Evolutionary conservation across 169 alveolate genomes (phyloP).

Genomic region (Plasmodium ovale): DNA sequence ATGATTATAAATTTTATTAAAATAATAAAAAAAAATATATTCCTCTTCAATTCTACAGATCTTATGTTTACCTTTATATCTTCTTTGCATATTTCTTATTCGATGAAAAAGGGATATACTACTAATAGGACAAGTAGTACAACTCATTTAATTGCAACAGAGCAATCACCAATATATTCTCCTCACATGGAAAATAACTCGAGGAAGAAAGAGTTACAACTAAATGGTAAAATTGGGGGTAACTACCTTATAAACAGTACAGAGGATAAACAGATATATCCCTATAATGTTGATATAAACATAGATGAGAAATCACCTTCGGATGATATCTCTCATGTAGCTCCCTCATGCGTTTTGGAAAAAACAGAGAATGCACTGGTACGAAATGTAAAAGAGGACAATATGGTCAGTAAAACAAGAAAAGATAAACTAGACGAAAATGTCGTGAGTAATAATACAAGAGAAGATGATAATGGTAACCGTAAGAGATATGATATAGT

Average conservation of each 20-base stretch:
- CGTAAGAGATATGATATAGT: neutral
- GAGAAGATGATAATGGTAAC: neutral
- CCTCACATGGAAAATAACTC: neutral
- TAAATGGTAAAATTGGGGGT: neutral
- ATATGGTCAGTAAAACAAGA: neutral
- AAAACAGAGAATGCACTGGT: neutral
- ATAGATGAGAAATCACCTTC: neutral
- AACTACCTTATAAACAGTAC: neutral
- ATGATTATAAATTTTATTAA: constrained; percentile 57
- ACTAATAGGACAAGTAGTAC: neutral
- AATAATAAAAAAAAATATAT: constrained; percentile 35
- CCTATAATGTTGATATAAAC: neutral
- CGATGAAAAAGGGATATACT: neutral
- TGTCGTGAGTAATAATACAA: neutral
- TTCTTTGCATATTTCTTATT: constrained; percentile 15
- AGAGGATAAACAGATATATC: neutral
- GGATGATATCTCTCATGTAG: neutral
- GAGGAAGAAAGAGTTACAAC: neutral
- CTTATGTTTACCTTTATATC: constrained; percentile 61
- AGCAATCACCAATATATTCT: neutral
- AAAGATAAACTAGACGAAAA: neutral
- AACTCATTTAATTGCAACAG: neutral
- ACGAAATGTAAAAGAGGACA: too few relatives aligned
- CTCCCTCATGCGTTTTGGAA: neutral
- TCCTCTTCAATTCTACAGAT: constrained; percentile 52